Conservation (phyloP, 2,329 filamentous ascomycete species). For the Coniella lustricola region DNA sequence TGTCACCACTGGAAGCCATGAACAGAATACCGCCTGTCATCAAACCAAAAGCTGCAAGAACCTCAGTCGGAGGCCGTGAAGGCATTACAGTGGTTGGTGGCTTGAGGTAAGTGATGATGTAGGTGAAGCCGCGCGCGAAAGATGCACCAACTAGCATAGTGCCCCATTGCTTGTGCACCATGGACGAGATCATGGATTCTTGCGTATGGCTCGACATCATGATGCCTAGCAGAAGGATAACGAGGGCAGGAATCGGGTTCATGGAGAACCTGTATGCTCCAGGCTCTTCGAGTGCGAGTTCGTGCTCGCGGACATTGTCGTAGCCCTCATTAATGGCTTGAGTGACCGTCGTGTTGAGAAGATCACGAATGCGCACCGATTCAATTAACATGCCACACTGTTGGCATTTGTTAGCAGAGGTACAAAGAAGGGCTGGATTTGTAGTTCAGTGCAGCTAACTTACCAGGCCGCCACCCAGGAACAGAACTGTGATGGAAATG, state of each 20-base stretch:
- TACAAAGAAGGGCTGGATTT: background rate
- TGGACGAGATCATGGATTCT: conserved; percentile 72
- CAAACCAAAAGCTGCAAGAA: conserved; percentile 80
- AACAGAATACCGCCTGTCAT: conserved; percentile 85
- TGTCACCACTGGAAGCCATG: conserved; percentile 76
- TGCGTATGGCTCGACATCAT: conserved; percentile 97
- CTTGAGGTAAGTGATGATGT: conserved; percentile 69
- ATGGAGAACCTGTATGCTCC: conserved; percentile 66
- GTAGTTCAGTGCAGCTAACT: conserved; percentile 28
- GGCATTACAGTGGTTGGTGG: conserved; percentile 76
- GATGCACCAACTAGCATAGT: conserved; percentile 75
- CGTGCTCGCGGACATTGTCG: conserved; percentile 37
- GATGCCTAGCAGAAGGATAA: conserved; percentile 79
- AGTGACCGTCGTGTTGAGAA: conserved; percentile 51
- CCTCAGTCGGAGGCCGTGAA: conserved; percentile 79
- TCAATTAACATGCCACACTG: conserved; percentile 80
- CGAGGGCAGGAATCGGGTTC: conserved; percentile 81
- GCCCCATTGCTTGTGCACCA: conserved; percentile 94
- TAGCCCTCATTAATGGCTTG: conserved; percentile 27
- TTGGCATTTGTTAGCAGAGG: conserved; percentile 16
- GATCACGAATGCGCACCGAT: conserved; percentile 59
- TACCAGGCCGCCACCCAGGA: conserved; percentile 85
- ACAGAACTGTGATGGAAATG: conserved; percentile 84
- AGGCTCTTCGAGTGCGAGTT: conserved; percentile 47
- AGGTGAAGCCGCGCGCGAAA: conserved; percentile 70